Conservation (phyloP, 23 red algal species). For the Pyropia yezoensis region DNA sequence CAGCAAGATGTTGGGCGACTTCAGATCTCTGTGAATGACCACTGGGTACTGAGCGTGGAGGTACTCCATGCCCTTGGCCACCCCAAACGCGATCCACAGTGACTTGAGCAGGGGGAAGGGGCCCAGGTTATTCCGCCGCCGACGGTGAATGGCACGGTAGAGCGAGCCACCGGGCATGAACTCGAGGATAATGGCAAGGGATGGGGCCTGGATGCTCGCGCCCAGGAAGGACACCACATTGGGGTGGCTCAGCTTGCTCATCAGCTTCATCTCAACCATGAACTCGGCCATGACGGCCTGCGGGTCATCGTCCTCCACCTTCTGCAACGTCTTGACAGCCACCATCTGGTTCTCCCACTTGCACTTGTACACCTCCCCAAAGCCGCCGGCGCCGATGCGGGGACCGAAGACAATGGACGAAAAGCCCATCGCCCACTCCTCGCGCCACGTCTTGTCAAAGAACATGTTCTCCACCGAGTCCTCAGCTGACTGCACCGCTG, state of each 20-base stretch:
- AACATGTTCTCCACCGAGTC: slow-evolving; percentile 9
- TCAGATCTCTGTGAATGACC: slow-evolving; percentile 79
- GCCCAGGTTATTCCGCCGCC: slow-evolving; percentile 47
- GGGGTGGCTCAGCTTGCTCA: slow-evolving; percentile 58
- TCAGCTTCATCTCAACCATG: slow-evolving; percentile 86
- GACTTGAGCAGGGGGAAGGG: slow-evolving; percentile 50
- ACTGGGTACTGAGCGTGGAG: slow-evolving; percentile 66
- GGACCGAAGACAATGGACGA: slow-evolving; percentile 47
- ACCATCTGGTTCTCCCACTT: slow-evolving; percentile 60
- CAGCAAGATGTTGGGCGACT: slow-evolving; percentile 83
- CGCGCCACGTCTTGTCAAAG: slow-evolving; percentile 48
- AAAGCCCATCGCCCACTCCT: slow-evolving; percentile 54
- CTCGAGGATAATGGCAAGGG: slow-evolving; percentile 69
- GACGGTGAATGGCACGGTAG: slow-evolving; percentile 69
- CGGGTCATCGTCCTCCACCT: slow-evolving; percentile 66
- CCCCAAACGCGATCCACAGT: slow-evolving; percentile 62
- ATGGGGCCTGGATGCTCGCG: slow-evolving; percentile 35
- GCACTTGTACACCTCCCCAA: slow-evolving; percentile 83
- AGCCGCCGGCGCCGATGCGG: slow-evolving; percentile 73
- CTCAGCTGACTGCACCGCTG: neutral
- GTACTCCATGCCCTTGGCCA: slow-evolving; percentile 79
- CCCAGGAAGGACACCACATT: slow-evolving; percentile 80
- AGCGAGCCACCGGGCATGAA: slow-evolving; percentile 77
- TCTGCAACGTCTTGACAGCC: slow-evolving; percentile 74
- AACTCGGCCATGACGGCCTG: slow-evolving; percentile 53